Evolutionary conservation across 2,329 filamentous ascomycete genomes (phyloP), one percentile per base, ranked within the genome.

Genomic region (Tolypocladium guangdongense): DNA sequence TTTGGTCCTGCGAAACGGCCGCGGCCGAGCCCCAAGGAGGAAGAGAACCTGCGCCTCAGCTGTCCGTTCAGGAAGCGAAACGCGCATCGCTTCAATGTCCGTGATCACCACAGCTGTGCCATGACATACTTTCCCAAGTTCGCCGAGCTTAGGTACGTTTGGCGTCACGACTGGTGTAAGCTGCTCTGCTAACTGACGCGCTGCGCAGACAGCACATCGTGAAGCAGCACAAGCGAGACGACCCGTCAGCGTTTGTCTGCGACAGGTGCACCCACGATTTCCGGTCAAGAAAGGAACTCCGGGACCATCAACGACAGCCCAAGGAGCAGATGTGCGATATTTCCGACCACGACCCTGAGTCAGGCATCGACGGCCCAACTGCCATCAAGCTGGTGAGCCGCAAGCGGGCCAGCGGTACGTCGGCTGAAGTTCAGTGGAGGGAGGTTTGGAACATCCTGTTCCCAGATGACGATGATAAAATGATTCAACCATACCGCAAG

Each of bases 51-150:
- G 4, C 66, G 70, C 2, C 57, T 72, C 5, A 73, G 71, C 51
- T 76, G 73, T 53, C 73, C 73, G 1, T 76, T 70, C 41, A 64
- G 73, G 35, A 74, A 73, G 58, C 65, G 73, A 14, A 75, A 76
- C 43, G 71, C 73, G 1, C 63, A 65, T 36, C 67, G 72, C 1
- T 76, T 75, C 58, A 75, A 76, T 37, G 69, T 76, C 45, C 65
- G 73, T 4, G 73, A 75, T 45, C 69, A 75, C 38, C 69, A 74
- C 50, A 66, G 65, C 22, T 76, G 73, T 55, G 71, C 73, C 18
- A 71, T 71, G 64, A 72, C 67, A 0, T 71, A 71, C 35, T 74
- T 74, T 38, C 64, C 64, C 7, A 72, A 72, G 7, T 69, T 74
- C 49, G 63, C 68, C 3, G 71, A 73, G 49, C 54, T 76, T 2